phyloP scores from a whole-genome alignment of 176 grass and related monocot genomes.

The Olyra latifolia region DNA sequence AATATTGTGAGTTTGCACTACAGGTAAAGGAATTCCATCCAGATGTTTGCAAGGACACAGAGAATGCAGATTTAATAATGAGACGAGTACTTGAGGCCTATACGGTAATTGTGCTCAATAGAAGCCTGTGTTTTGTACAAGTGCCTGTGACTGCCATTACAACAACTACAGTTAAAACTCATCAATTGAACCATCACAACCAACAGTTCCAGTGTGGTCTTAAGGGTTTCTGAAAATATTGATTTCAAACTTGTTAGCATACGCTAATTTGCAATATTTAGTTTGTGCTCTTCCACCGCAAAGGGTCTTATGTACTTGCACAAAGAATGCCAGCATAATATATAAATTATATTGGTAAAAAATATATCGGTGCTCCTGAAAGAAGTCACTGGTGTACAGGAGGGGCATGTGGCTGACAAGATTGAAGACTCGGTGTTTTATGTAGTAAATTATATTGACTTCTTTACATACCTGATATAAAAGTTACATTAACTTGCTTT shows the following conservation, averaged over 20 bases:
- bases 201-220: background rate
- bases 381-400: background rate
- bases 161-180: background rate
- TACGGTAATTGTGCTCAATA: constrained; percentile 34
- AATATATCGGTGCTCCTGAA: background rate
- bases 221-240: background rate
- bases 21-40: constrained; percentile 68
- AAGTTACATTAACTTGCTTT: background rate
- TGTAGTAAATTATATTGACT: background rate
- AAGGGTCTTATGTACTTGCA: background rate
- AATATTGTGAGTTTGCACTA: constrained; percentile 8
- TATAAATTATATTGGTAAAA: background rate
- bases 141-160: background rate
- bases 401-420: background rate
- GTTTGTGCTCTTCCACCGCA: background rate
- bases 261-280: background rate
- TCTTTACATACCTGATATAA: background rate
- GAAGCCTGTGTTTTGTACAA: background rate
- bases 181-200: background rate
- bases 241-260: background rate
- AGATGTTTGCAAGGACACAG: constrained; percentile 49
- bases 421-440: background rate
- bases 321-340: background rate
- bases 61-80: constrained; percentile 53
- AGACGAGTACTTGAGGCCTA: constrained; percentile 54